These are phyloP conservation scores for Lactarius hatsudake DNA, from an alignment of 768 basidiomycete species.

Conservation along the genomic window DNA sequence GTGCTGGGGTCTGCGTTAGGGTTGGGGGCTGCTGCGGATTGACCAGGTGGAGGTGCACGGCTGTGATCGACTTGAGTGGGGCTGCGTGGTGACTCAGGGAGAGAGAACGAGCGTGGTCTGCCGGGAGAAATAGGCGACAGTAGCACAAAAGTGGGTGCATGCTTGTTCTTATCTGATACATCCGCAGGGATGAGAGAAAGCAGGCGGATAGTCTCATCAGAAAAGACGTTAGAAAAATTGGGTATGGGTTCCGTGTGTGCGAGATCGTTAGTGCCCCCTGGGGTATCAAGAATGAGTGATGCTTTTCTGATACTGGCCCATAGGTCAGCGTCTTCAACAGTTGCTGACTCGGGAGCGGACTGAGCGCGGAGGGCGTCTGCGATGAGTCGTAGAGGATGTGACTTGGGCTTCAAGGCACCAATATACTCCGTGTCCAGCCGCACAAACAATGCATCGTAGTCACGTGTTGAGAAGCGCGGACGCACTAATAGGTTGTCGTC, in stretches of 20 bases:
- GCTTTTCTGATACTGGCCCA: conserved; percentile 56
- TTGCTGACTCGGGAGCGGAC: conserved; percentile 35
- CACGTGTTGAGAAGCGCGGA: conserved; percentile 67
- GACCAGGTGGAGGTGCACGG: conserved; percentile 11
- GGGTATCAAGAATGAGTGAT: conserved; percentile 30
- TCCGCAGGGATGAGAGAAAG: conserved; percentile 51
- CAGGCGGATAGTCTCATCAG: conserved; percentile 62
- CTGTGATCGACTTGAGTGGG: conserved; percentile 12
- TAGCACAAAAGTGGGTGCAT: conserved; percentile 30
- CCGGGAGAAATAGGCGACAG: conserved; percentile 34
- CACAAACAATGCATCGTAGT: conserved; percentile 62
- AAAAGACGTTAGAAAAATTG: conserved; percentile 52
- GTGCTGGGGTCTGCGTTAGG: conserved; percentile 33
- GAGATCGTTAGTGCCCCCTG: conserved; percentile 22
- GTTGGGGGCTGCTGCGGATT: conserved; percentile 11
- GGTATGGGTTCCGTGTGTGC: conserved; percentile 38
- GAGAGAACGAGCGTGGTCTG: conserved; percentile 29
- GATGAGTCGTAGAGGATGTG: conserved; percentile 59
- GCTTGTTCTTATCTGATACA: conserved; percentile 32
- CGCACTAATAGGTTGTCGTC: conserved; percentile 52
- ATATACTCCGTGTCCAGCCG: conserved; percentile 54
- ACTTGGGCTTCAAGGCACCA: conserved; percentile 36
- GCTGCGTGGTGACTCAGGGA: conserved; percentile 15
- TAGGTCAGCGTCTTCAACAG: conserved; percentile 38
- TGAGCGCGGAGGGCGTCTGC: conserved; percentile 54